Evolutionary conservation across 2,329 filamentous ascomycete species (phyloP), one percentile per base, ranked within the genome.

Genomic region (Dactylellina parvicollis): DNA sequence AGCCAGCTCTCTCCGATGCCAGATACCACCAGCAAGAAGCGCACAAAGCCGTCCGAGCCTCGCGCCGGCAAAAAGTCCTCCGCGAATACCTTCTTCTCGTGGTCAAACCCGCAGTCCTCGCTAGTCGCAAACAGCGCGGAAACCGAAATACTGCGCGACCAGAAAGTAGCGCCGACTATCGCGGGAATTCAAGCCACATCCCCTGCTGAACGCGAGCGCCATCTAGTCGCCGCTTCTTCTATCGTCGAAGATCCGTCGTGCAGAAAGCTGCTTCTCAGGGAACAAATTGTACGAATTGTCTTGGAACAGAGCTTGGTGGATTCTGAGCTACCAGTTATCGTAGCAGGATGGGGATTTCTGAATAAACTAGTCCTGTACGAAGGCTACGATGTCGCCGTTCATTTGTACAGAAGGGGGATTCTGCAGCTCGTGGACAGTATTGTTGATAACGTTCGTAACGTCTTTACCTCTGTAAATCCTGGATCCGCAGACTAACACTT

Each of bases 301-400:
- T 83, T 90, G 71, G 87, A 84, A 30, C 86, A 89, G 81, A 89
- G 87, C 28, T 80, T 90, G 64, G 87, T 86, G 22, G 88, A 90
- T 78, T 81, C 84, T 36, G 86, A 83, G 66, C 81, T 89, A 57
- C 87, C 90, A 80, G 87, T 86, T 76, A 84, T 86, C 50, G 86
- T 87, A 44, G 86, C 87, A 18, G 88, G 87, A n/a, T 90, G 88
- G 88, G 85, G 86, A 10, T 88, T 90, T 75, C 81, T 90, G 57
- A 84, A 85, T 75, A 84, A 86, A 42, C 82, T 90, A 59, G 86
- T 85, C 1, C 82, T 86, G 74, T 85, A 89, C 77, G 88, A 90
- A 79, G 88, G 89, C 76, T 82, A 85, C 10, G 88, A 89, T 77
- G 90, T 90, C 70, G 88, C 87, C 75, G 81, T 90, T 18, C 87